Conservation (phyloP, 148 eudicot species). For the Oxyria digyna region DNA sequence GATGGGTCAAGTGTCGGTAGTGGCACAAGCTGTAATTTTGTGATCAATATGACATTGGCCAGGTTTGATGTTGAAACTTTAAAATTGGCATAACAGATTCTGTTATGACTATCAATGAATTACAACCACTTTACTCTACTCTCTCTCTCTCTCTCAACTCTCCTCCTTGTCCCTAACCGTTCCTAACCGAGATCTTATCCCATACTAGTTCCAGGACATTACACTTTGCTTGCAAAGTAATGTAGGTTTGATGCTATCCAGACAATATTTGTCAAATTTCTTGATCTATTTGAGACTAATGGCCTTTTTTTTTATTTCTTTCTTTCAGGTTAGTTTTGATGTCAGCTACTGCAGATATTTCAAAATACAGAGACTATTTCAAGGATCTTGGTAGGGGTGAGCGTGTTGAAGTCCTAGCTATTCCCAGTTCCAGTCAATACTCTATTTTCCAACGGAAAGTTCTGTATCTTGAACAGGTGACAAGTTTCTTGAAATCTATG, state of each 20-base stretch:
- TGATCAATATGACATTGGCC: no score
- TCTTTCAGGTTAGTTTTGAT: slow-evolving; percentile 92
- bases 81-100: no score
- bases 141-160: no score
- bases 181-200: no score
- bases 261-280: background rate
- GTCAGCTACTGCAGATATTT: slow-evolving; percentile 94
- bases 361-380: slow-evolving; percentile 79
- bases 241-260: background rate
- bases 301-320: slow-evolving; percentile 11
- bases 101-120: no score
- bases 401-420: slow-evolving; percentile 86
- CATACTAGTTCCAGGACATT: no score
- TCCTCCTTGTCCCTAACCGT: no score
- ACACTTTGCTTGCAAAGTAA: background rate
- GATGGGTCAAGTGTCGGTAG: no score
- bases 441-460: slow-evolving; percentile 52
- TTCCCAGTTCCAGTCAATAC: slow-evolving; percentile 56
- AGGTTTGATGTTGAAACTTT: no score
- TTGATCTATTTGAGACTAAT: background rate
- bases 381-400: slow-evolving; percentile 81
- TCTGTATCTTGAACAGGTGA: slow-evolving; percentile 80
- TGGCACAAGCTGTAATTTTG: no score
- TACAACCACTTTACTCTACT: no score
- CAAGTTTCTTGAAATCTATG: background rate